These are phyloP conservation scores for Scleroderma citrinum DNA, from an alignment of 768 basidiomycete species.

Conservation along the genomic window DNA sequence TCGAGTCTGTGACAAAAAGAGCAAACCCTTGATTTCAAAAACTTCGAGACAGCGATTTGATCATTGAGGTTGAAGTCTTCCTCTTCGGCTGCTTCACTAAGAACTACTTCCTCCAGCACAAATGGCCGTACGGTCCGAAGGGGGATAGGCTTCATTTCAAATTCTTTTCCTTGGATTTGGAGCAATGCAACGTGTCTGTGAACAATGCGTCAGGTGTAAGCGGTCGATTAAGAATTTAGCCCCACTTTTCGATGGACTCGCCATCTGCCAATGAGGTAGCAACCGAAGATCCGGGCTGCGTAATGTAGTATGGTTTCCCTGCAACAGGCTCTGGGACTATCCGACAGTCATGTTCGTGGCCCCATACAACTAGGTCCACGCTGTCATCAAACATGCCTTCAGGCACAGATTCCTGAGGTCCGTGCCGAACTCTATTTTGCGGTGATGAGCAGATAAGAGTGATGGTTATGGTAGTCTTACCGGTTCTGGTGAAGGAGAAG, in stretches of 20 bases:
- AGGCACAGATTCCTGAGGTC: conserved; percentile 90
- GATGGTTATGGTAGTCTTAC: conserved; percentile 41
- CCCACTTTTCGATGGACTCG: conserved; percentile 85
- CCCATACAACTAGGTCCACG: conserved; percentile 93
- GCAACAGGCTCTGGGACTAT: conserved; percentile 87
- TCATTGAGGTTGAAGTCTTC: conserved; percentile 72
- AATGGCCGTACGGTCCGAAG: conserved; percentile 93
- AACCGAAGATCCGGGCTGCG: conserved; percentile 92
- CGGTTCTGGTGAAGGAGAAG: conserved; percentile 94
- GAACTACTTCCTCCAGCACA: conserved; percentile 73
- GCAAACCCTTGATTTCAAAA: conserved; percentile 62
- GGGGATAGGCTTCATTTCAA: conserved; percentile 77
- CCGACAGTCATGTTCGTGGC: conserved; percentile 97
- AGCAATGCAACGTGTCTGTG: conserved; percentile 86
- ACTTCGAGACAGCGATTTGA: conserved; percentile 79
- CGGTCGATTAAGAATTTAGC: neutral
- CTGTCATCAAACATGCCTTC: conserved; percentile 97
- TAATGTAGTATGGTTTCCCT: conserved; percentile 86
- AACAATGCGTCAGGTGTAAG: neutral
- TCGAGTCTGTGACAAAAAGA: neutral
- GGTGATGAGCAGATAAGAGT: conserved; percentile 6
- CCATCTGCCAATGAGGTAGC: conserved; percentile 94
- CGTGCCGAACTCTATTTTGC: conserved; percentile 75
- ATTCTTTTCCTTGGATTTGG: conserved; percentile 83
- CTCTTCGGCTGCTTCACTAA: conserved; percentile 74